phyloP scores from a whole-genome alignment of 805 yeast species.

The Saturnispora saitoi region DNA sequence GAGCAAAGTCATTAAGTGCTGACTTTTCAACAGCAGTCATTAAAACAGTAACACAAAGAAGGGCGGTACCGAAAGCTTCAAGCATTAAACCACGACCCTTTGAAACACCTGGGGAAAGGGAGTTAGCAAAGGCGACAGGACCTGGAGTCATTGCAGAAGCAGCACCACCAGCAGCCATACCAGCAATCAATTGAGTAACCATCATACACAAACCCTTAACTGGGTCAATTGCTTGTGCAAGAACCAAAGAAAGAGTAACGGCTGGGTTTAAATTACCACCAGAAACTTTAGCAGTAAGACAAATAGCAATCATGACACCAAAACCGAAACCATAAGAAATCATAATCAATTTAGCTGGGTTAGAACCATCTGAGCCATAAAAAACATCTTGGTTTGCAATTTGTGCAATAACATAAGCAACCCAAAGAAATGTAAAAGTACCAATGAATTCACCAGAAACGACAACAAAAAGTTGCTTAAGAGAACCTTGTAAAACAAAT shows the following conservation, averaged over 20 bases:
- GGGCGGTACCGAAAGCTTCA: conserved; percentile 72
- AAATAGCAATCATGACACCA: conserved; percentile 68
- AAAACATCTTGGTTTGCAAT: conserved; percentile 48
- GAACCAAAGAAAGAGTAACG: conserved; percentile 64
- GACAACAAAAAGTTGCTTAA: conserved; percentile 60
- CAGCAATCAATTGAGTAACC: conserved; percentile 67
- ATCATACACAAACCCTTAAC: conserved; percentile 59
- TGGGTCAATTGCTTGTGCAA: conserved; percentile 67
- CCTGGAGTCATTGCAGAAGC: conserved; percentile 85
- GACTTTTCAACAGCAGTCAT: conserved; percentile 81
- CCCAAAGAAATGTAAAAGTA: conserved; percentile 75
- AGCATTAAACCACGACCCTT: conserved; percentile 68
- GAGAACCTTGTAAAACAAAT: conserved; percentile 29
- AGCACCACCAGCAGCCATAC: conserved; percentile 90
- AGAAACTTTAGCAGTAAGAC: conserved; percentile 62
- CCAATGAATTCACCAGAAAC: conserved; percentile 76
- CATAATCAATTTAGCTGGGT: conserved; percentile 64
- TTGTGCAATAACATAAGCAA: conserved; percentile 76
- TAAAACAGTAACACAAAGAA: conserved; percentile 67
- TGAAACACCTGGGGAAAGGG: conserved; percentile 64
- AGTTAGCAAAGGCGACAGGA: conserved; percentile 57
- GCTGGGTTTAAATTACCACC: conserved; percentile 92
- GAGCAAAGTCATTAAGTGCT: conserved; percentile 68
- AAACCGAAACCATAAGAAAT: conserved; percentile 83
- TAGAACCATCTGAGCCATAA: conserved; percentile 27